These are phyloP conservation scores for Gynostemma pentaphyllum DNA, from an alignment of 306 rosid species.

Conservation along the genomic window DNA sequence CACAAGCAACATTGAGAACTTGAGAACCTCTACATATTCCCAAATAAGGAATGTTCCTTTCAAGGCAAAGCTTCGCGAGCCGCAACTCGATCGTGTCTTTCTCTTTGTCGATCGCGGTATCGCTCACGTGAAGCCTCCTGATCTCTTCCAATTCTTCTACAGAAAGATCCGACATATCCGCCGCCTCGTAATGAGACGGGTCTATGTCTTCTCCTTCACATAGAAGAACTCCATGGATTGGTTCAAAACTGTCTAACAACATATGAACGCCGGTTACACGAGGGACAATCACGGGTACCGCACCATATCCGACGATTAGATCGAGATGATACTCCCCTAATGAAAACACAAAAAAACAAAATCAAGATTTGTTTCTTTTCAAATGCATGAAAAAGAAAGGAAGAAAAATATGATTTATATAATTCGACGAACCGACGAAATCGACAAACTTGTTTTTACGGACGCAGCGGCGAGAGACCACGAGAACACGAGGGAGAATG, in stretches of 20 bases:
- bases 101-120: slow-evolving; percentile 69
- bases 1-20: slow-evolving; percentile 81
- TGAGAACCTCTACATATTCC: slow-evolving; percentile 94
- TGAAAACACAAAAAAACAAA: not conserved
- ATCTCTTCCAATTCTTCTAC: slow-evolving; percentile 62
- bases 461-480: slow-evolving; percentile 79
- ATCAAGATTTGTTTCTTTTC: not conserved
- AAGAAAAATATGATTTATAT: not conserved
- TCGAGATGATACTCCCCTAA: slow-evolving; percentile 90
- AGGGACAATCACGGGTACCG: slow-evolving; percentile 78
- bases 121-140: slow-evolving; percentile 60
- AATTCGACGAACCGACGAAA: slow-evolving; percentile 73
- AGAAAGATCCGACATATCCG: slow-evolving; percentile 39
- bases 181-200: slow-evolving; percentile 58
- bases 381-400: not conserved
- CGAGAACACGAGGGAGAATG: slow-evolving; percentile 88
- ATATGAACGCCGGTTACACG: slow-evolving; percentile 72
- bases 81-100: slow-evolving; percentile 78
- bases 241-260: slow-evolving; percentile 79
- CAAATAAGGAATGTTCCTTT: slow-evolving; percentile 81
- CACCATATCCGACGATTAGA: slow-evolving; percentile 76
- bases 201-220: slow-evolving; percentile 97
- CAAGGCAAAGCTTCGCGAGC: slow-evolving; percentile 77
- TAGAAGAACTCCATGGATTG: slow-evolving; percentile 92
- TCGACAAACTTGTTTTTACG: slow-evolving; percentile 96